These are phyloP conservation scores for Litchi chinensis DNA, from an alignment of 345 rosid genomes.

Conservation along the genomic window DNA sequence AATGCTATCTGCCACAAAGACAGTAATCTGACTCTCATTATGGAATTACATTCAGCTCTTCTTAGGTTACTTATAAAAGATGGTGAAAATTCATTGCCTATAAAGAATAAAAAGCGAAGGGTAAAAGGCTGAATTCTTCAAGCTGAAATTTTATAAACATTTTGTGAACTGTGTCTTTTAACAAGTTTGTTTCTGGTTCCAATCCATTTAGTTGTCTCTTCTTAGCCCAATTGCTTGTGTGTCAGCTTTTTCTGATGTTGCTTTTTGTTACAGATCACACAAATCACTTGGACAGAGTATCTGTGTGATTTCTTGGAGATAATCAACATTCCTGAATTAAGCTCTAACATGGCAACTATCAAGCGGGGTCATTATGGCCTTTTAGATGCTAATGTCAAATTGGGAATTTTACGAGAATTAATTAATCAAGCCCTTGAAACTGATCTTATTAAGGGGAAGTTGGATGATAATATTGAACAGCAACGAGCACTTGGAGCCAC, in stretches of 20 bases:
- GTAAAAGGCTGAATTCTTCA: constrained; percentile 53
- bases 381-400: constrained; percentile 57
- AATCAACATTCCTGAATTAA: constrained; percentile 50
- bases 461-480: constrained; percentile 79
- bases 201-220: background rate
- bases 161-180: background rate
- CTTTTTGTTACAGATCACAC: constrained; percentile 65
- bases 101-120: constrained; percentile 60
- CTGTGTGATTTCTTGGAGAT: constrained; percentile 85
- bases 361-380: constrained; percentile 91
- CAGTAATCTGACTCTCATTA: constrained; percentile 72
- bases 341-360: constrained; percentile 51
- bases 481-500: constrained; percentile 74
- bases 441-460: constrained; percentile 55
- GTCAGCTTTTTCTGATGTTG: constrained; percentile 20
- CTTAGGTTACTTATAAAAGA: constrained; percentile 67
- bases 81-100: constrained; percentile 42
- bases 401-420: constrained; percentile 65
- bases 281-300: constrained; percentile 82
- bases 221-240: constrained; percentile 14
- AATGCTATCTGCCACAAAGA: constrained; percentile 91
- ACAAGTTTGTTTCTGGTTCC: background rate
- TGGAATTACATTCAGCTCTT: constrained; percentile 83
- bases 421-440: constrained; percentile 68
- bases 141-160: background rate